Conservation (phyloP, 495 filamentous ascomycete genomes). For the Penicillium silybi region DNA sequence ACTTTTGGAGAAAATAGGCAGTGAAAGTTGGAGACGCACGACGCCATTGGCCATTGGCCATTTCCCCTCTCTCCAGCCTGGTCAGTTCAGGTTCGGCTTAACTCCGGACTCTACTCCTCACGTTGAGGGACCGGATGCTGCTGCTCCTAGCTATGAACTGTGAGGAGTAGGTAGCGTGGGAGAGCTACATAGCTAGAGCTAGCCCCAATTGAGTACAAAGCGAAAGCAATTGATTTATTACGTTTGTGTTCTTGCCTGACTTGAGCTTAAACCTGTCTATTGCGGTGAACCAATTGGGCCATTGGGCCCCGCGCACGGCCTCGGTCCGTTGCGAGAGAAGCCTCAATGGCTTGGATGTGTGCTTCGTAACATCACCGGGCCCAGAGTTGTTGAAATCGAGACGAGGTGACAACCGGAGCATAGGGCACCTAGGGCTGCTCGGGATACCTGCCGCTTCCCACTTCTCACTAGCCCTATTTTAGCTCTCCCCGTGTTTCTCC, state of each 20-base stretch:
- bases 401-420: background rate
- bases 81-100: constrained; percentile 8
- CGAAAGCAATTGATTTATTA: background rate
- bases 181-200: background rate
- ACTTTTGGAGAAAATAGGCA: constrained; percentile 1
- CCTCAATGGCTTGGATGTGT: background rate
- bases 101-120: constrained; percentile 12
- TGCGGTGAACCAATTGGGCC: background rate
- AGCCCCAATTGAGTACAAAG: background rate
- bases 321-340: background rate
- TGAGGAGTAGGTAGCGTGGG: background rate
- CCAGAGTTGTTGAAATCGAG: background rate
- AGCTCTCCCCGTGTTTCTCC: constrained; percentile 44
- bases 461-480: background rate
- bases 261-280: constrained; percentile 12
- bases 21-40: constrained; percentile 10
- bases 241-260: background rate
- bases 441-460: background rate
- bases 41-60: background rate
- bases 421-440: background rate
- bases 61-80: background rate
- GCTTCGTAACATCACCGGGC: background rate
- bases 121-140: background rate
- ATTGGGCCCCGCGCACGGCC: background rate
- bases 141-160: background rate